Evolutionary conservation across 2,329 filamentous ascomycete genomes (phyloP).

Genomic region (Scytalidium lignicola): DNA sequence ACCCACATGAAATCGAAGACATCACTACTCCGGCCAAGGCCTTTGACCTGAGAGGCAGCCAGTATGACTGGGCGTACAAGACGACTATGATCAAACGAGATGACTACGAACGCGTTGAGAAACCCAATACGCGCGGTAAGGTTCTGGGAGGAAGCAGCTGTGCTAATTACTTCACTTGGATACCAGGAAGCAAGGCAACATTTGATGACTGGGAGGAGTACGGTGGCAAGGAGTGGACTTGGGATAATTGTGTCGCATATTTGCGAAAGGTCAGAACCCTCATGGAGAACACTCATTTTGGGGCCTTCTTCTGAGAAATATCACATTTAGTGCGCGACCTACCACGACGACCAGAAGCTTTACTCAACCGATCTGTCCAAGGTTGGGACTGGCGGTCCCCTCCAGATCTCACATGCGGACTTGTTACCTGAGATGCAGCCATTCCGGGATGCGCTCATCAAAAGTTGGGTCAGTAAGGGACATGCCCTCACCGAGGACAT

Average conservation of each 20-base stretch:
- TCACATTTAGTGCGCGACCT: conserved; percentile 37
- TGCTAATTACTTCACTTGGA: conserved; percentile 64
- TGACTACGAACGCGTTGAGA: conserved; percentile 57
- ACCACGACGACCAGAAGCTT: conserved; percentile 47
- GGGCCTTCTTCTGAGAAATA: neutral
- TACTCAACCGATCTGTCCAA: conserved; percentile 42
- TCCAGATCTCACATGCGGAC: conserved; percentile 50
- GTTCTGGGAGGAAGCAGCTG: conserved; percentile 41
- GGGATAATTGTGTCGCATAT: conserved; percentile 45
- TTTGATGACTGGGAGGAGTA: conserved; percentile 46
- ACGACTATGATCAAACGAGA: conserved; percentile 53
- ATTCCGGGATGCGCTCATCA: conserved; percentile 44
- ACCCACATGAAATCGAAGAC: conserved; percentile 43
- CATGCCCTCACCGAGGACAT: conserved; percentile 47
- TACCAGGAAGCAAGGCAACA: conserved; percentile 51
- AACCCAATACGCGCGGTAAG: conserved; percentile 49
- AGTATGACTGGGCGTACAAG: conserved; percentile 58
- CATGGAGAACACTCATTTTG: neutral
- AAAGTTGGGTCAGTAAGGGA: conserved; percentile 50
- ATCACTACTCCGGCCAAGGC: conserved; percentile 49
- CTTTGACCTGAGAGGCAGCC: conserved; percentile 47
- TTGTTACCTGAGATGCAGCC: conserved; percentile 45
- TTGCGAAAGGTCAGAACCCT: conserved; percentile 38
- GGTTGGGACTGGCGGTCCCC: conserved; percentile 46
- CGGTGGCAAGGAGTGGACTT: conserved; percentile 48